Percentiles rank a stretch among this genome's conserved stretches.
Evolutionary conservation across 768 basidiomycete species (phyloP).

Genomic region (Tubosaeta sp.): DNA sequence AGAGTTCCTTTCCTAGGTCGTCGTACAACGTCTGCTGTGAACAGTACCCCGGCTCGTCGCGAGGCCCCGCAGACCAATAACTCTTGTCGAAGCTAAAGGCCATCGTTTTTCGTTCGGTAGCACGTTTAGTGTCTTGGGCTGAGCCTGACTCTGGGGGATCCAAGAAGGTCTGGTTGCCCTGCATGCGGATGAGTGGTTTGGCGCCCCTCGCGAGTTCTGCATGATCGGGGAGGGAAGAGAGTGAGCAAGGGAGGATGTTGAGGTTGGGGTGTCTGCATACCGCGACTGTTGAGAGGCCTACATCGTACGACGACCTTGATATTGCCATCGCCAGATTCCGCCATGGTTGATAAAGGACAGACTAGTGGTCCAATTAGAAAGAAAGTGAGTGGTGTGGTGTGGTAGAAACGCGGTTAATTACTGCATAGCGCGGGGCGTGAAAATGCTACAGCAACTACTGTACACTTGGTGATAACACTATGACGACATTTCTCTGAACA

Average conservation of each 20-base stretch:
- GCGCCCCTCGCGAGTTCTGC: constrained; percentile 91
- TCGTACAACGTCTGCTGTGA: constrained; percentile 93
- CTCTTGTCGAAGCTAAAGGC: constrained; percentile 95
- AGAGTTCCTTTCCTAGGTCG: constrained; percentile 88
- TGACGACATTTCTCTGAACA: not conserved
- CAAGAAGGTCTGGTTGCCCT: constrained; percentile 87
- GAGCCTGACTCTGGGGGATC: constrained; percentile 84
- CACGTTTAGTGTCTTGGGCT: constrained; percentile 66
- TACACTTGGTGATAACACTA: not conserved
- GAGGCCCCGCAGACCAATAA: constrained; percentile 92
- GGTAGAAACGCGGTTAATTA: constrained; percentile 6
- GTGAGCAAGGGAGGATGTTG: constrained; percentile 1
- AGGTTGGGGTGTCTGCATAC: constrained; percentile 41
- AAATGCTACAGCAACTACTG: constrained; percentile 2
- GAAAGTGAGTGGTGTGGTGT: constrained; percentile 9
- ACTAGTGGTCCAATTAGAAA: constrained; percentile 9
- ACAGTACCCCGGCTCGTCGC: constrained; percentile 88
- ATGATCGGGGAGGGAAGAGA: constrained; percentile 2
- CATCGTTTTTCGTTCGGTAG: constrained; percentile 87
- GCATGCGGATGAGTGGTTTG: constrained; percentile 91
- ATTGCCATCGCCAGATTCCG: constrained; percentile 79
- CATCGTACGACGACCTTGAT: constrained; percentile 95
- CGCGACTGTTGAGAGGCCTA: constrained; percentile 92
- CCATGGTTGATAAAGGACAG: constrained; percentile 41
- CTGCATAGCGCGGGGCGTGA: constrained; percentile 20